Evolutionary conservation across 2,329 filamentous ascomycete genomes (phyloP), one percentile per base, ranked within the genome.

Genomic region (Diaporthe sp.): DNA sequence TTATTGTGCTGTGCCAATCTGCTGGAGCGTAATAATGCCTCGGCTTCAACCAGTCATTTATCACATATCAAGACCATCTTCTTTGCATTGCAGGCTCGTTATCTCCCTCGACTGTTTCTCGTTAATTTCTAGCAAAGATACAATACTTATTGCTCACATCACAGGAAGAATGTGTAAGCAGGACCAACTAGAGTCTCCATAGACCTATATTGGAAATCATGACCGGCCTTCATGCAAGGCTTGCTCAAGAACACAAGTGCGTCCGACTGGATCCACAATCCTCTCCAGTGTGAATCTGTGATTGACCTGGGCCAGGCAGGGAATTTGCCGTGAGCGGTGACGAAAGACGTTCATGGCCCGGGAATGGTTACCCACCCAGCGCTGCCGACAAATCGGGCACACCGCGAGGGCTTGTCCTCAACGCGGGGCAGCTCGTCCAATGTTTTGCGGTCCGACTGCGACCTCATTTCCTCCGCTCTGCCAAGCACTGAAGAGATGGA

Each of bases 391-490:
- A 2, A 40, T 54, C 47, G 64, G 64, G 47, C 30, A 54, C 64
- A 68, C 64, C 64, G 64, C n/a, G 33, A 68, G 47, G 33, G 12
- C 47, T 19, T 25, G 64, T 25, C 33, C 30, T 40, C n/a, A 28
- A 54, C 64, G 64, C 64, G 64, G 64, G 47, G 64, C 64, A 54
- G 64, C n/a, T 54, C 33, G 64, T 68, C 47, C 47, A 38, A 54
- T 28, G 33, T 54, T 68, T 28, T 54, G 33, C 7, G 45, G 13
- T 6, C 64, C 64, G 64, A 50, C 17, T 17, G 12, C n/a, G 64
- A 38, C 40, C 33, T 67, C 22, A 68, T 68, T 40, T 40, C 64
- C 64, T 68, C 64, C n/a, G n/a, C 64, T 68, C 64, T 68, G 64
- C 64, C 64, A 68, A 68, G 64, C 12, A 52, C 10, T 40, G 33